Evolutionary conservation across 2,329 filamentous ascomycete species (phyloP).

Genomic region (Tolypocladium endophyticum): DNA sequence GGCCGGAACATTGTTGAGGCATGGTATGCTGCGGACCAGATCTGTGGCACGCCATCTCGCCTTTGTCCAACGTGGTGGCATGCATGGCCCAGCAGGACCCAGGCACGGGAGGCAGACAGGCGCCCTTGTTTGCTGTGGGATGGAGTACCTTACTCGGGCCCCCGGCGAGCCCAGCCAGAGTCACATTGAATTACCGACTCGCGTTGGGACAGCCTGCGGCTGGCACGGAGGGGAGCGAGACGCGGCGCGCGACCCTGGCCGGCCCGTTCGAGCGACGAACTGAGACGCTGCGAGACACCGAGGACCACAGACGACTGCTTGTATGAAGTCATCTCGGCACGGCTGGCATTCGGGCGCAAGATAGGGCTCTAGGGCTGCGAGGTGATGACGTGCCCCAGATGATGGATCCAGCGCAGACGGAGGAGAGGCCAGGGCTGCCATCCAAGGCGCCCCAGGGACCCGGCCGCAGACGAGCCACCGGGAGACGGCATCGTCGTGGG

Average conservation of each 20-base stretch:
- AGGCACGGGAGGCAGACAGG: not conserved
- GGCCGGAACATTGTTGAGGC: slow-evolving; percentile 23
- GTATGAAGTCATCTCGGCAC: not conserved
- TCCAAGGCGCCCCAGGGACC: not conserved
- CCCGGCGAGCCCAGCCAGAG: not conserved
- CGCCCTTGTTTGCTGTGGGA: not conserved
- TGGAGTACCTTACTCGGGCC: not conserved
- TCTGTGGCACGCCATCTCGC: slow-evolving; percentile 30
- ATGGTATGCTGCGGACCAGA: slow-evolving; percentile 21
- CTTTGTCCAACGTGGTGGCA: slow-evolving; percentile 16
- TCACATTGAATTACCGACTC: slow-evolving; percentile 2
- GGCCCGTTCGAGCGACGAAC: slow-evolving; percentile 9
- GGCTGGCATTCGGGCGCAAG: not conserved
- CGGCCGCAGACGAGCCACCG: not conserved
- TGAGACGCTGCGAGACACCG: slow-evolving; percentile 13
- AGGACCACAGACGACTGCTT: slow-evolving; percentile 4
- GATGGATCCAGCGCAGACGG: not conserved
- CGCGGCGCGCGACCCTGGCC: slow-evolving; percentile 1
- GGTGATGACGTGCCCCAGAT: not conserved
- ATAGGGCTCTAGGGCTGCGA: not conserved
- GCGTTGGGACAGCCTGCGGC: not conserved
- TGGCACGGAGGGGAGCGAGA: slow-evolving; percentile 5
- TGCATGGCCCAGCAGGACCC: slow-evolving; percentile 1
- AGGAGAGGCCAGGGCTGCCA: not conserved
- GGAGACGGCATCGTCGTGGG: not conserved